phyloP scores from a whole-genome alignment of 2,329 filamentous ascomycete genomes.

The Aureobasidium zeae region DNA sequence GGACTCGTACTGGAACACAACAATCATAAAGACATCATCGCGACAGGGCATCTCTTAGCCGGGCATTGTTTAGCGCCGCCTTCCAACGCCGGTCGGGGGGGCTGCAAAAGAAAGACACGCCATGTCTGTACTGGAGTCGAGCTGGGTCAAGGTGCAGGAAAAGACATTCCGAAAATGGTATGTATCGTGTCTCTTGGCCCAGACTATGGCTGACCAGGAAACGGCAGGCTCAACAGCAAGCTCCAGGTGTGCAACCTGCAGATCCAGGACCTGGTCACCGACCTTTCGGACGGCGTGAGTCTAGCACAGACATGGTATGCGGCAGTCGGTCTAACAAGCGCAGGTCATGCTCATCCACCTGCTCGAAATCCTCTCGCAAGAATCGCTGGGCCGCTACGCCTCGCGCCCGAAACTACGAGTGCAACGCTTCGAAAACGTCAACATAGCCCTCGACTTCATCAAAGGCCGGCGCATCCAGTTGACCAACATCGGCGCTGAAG shows the following conservation, averaged over 20 bases:
- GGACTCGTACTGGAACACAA: too few species aligned
- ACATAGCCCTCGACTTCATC: slow-evolving; percentile 88
- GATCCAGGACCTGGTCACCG: slow-evolving; percentile 77
- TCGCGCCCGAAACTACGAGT: slow-evolving; percentile 93
- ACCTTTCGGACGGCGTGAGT: slow-evolving; percentile 88
- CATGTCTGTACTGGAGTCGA: slow-evolving; percentile 43
- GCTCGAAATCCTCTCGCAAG: slow-evolving; percentile 87
- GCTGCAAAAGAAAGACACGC: too few species aligned
- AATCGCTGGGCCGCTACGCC: slow-evolving; percentile 93
- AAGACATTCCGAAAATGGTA: slow-evolving; percentile 99
- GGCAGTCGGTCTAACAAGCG: not conserved
- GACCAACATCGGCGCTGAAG: slow-evolving; percentile 96
- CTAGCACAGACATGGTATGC: not conserved
- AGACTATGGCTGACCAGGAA: not conserved
- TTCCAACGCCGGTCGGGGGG: too few species aligned
- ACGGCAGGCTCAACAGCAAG: slow-evolving; percentile 84
- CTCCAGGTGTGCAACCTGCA: slow-evolving; percentile 66
- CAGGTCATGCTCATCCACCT: slow-evolving; percentile 93
- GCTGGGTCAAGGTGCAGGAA: slow-evolving; percentile 74
- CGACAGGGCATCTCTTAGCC: not conserved
- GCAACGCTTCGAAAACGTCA: slow-evolving; percentile 96
- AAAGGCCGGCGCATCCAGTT: slow-evolving; percentile 85
- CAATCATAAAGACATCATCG: too few species aligned
- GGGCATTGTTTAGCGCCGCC: too few species aligned
- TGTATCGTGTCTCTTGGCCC: slow-evolving; percentile 20